Conservation (phyloP, 1,284 basidiomycete genomes). For the Mixia osmundae region DNA sequence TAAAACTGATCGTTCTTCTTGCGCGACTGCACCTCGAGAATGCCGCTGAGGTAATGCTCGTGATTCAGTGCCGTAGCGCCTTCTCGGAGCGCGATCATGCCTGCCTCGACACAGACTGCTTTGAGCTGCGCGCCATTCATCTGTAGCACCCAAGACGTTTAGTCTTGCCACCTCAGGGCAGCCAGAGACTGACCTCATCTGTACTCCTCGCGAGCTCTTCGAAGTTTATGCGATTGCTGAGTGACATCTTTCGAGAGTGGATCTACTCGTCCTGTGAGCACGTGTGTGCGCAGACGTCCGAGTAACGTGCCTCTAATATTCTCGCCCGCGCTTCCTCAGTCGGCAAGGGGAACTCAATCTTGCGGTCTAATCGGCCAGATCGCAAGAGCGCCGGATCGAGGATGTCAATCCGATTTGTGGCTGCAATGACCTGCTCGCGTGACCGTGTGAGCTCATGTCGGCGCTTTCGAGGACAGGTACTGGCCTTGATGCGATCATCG, state of each 20-base stretch:
- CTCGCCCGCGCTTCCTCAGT: conserved; percentile 46
- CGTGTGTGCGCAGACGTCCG: too few relatives aligned
- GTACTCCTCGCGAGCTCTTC: conserved; percentile 49
- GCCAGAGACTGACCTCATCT: conserved; percentile 49
- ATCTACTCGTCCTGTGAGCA: too few relatives aligned
- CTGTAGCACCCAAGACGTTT: neutral
- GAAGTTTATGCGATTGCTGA: conserved; percentile 45
- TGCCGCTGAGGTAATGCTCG: conserved; percentile 80
- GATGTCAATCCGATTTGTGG: conserved; percentile 96
- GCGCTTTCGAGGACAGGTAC: conserved; percentile 11
- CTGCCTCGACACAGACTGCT: conserved; percentile 88
- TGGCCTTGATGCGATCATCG: conserved; percentile 84
- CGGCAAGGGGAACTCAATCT: conserved; percentile 58
- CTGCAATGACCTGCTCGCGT: conserved; percentile 62
- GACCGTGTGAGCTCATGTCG: neutral
- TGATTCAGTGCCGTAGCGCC: conserved; percentile 72
- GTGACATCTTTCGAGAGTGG: conserved; percentile 79
- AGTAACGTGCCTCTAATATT: too few relatives aligned
- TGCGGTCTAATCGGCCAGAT: conserved; percentile 49
- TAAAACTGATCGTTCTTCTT: conserved; percentile 85
- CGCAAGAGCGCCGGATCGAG: conserved; percentile 56
- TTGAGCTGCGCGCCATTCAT: conserved; percentile 27
- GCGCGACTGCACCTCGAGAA: conserved; percentile 69
- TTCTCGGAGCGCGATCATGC: conserved; percentile 91
- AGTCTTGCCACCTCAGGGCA: neutral